phyloP scores from a whole-genome alignment of 352 stramenopile genomes.

The Phytophthora fragariaefolia region DNA sequence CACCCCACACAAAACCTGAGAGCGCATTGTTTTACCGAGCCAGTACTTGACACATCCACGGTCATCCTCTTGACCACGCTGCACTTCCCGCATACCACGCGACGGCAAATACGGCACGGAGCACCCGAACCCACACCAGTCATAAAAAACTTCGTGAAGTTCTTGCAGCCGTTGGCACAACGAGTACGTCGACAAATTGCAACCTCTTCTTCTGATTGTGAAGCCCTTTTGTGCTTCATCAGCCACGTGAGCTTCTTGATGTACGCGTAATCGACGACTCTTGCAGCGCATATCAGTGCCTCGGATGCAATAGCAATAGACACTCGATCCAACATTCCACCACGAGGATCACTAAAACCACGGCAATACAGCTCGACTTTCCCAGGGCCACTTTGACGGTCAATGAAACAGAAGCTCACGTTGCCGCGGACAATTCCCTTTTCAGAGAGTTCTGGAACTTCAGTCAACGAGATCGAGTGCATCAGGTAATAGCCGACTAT shows the following conservation, averaged over 20 bases:
- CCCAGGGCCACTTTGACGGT: neutral
- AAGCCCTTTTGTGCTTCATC: slow-evolving; percentile 43
- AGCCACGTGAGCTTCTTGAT: slow-evolving; percentile 68
- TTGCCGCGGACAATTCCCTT: neutral
- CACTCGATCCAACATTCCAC: neutral
- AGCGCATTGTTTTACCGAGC: slow-evolving; percentile 35
- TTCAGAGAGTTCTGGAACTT: neutral
- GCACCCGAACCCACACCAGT: slow-evolving; percentile 15
- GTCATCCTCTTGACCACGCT: slow-evolving; percentile 60
- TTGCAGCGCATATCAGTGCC: neutral
- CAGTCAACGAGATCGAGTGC: neutral
- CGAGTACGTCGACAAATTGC: slow-evolving; percentile 20
- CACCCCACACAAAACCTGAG: slow-evolving; percentile 58
- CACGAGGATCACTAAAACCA: neutral
- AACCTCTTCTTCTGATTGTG: too few species aligned
- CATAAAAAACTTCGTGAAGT: slow-evolving; percentile 27
- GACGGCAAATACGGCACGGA: slow-evolving; percentile 52
- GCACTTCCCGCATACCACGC: slow-evolving; percentile 52
- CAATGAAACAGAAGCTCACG: neutral
- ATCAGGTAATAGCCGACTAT: neutral
- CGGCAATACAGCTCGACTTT: neutral
- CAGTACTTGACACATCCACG: slow-evolving; percentile 45
- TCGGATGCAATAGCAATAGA: neutral
- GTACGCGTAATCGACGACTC: neutral
- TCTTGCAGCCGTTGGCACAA: slow-evolving; percentile 32